Evolutionary conservation across 116 monocot genomes (phyloP).

Genomic region (Phalaenopsis hybrid): DNA sequence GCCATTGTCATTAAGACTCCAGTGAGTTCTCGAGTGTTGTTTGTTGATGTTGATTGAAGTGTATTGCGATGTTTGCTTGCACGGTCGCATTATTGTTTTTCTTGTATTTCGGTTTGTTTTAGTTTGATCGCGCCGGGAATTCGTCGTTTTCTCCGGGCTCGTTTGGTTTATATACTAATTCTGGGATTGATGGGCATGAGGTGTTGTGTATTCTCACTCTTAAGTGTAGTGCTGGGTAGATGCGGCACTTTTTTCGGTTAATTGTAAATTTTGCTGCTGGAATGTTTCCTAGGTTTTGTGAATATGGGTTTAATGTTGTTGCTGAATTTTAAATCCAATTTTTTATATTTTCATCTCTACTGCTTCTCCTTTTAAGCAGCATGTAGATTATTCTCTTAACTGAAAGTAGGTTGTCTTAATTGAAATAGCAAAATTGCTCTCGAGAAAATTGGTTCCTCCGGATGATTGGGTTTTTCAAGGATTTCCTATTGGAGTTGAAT

Average conservation of each 20-base stretch:
- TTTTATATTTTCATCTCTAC: neutral
- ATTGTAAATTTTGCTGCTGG: neutral
- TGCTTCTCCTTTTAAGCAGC: neutral
- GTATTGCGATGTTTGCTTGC: neutral
- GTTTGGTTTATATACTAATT: neutral
- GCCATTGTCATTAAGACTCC: conserved; percentile 42
- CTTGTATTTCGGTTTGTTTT: neutral
- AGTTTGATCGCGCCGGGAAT: neutral
- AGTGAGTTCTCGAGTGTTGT: conserved; percentile 27
- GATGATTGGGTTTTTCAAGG: neutral
- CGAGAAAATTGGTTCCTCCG: neutral
- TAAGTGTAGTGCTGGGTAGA: neutral
- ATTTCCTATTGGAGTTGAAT: neutral
- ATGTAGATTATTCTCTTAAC: neutral
- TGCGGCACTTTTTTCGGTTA: neutral
- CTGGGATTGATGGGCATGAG: neutral
- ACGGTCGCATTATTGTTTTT: neutral
- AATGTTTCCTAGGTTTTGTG: neutral
- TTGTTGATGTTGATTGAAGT: neutral
- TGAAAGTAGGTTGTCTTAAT: neutral
- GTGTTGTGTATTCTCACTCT: neutral
- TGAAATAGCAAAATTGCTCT: neutral
- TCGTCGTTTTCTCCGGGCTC: neutral
- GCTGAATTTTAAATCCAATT: neutral
- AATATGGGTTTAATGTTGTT: neutral